Evolutionary conservation across 73 alveolate species (phyloP), one percentile per base, ranked within the genome.

Genomic region (Paramecium biaurelia): DNA sequence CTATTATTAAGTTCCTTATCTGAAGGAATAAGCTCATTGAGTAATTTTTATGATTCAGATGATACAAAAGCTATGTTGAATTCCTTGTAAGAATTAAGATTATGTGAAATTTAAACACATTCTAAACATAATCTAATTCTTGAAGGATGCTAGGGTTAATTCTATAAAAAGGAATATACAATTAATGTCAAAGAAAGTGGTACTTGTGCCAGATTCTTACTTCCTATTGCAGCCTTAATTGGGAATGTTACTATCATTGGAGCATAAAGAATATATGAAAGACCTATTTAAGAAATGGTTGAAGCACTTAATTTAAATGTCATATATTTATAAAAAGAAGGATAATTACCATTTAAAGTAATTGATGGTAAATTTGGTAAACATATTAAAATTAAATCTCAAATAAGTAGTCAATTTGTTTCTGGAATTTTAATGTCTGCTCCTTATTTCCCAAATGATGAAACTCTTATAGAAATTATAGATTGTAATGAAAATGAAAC

Each of bases 121-220:
- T 23, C 38, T 34, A 24, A 58, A 9, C 92, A 88, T 34, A 89
- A 79, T 24, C 59, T 89, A 3, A 21, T 37, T 34, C 30, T 93
- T 0, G 92, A 89, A 89, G 93, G 96, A 20, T 14, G 35, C 38
- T 56, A 57, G 24, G 95, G 93, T 15, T 42, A 15, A 24, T 86
- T 86, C 38, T 26, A 38, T 43, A 15, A 34, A 53, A 45, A 70
- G 23, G 43, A 93, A 76, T 53, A 37, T 23, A 57, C 34, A 41
- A 56, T 93, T 32, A 42, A 93, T 93, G 58, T 93, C 7, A 92
- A 79, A 30, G 92, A 93, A 42, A 58, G 93, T 70, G 94, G 94
- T 32, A 89, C 94, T 32, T 43, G 85, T 37, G 93, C 96, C 57
- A 21, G 94, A 53, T 93, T 93, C 35, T 15, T 93, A 34, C 57